A percentile compares a stretch with the other conserved stretches of the same genome.
These are phyloP conservation scores for Ceratobasidium sp. DNA, from an alignment of 1,284 basidiomycete species.

Conservation along the genomic window DNA sequence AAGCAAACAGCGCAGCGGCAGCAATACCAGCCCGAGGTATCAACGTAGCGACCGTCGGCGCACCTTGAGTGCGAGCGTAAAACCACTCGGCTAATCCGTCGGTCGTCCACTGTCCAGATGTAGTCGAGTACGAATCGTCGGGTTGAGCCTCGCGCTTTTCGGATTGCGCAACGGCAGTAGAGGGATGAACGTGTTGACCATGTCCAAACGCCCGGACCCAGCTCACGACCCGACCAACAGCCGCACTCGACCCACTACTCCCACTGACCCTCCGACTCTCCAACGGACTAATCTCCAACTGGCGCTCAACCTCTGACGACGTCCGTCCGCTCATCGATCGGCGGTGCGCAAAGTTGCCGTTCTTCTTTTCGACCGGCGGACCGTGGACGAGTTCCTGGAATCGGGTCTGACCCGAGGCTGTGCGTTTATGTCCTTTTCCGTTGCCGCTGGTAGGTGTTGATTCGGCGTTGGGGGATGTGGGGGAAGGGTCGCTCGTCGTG, in stretches of 20 bases:
- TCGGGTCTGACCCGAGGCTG: constrained; percentile 31
- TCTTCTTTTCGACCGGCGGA: background rate
- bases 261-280: constrained; percentile 15
- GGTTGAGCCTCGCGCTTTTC: background rate
- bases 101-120: constrained; percentile 49
- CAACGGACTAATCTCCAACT: constrained; percentile 50
- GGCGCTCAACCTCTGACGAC: constrained; percentile 45
- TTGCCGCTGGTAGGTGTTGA: background rate
- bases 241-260: constrained; percentile 3
- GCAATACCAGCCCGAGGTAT: constrained; percentile 83
- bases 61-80: constrained; percentile 82
- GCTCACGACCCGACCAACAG: constrained; percentile 20
- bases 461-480: background rate
- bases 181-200: constrained; percentile 19
- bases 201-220: constrained; percentile 22
- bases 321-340: constrained; percentile 26
- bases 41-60: constrained; percentile 79
- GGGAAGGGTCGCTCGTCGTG: background rate
- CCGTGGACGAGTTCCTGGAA: constrained; percentile 43
- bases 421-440: constrained; percentile 7
- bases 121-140: background rate
- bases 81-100: constrained; percentile 73
- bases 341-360: constrained; percentile 4
- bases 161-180: background rate
- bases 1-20: constrained; percentile 76